Base-by-base conservation (phyloP, 768 basidiomycete species). In the Strobilomyces echinocephalus region DNA sequence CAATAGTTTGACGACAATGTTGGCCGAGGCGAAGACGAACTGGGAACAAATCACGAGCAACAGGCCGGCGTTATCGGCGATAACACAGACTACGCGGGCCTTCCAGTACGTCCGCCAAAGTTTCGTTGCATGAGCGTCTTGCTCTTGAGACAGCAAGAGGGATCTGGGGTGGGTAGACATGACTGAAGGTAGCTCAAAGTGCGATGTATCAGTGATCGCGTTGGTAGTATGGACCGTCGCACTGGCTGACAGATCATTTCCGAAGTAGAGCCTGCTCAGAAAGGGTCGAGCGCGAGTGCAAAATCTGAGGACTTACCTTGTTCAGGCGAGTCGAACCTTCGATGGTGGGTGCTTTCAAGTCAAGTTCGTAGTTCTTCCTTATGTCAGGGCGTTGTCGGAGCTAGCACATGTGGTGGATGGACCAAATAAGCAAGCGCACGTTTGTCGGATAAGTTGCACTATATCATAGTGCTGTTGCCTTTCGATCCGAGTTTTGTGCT, bases 1-100 rank as follows among this genome's bases (percentile, higher is more conserved):
- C 54, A 89, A 68, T 55, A 73, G 74, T 69, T 88, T 88, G 41
- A 88, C 86, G 6, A 77, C 70, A 4, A 83, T 71, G 47, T 82
- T 82, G 76, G 85, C 84, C 28, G 77, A 64, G 8, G 83, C 75
- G 36, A 84, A 77, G 67, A 84, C 83, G 14, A 82, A 70, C 62
- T 87, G 82, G 10, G 84, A 66, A 3, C 70, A 69, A 6, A 76
- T 76, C 16, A 89, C 76, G 16, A 87, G 73, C 33, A 85, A 66
- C 48, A 90, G 68, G 9, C 87, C 87, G 4, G 72, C 65, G 67
- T 89, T 87, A 41, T 55, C 63, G 35, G 60, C 46, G 21, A 69
- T 14, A 33, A 64, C 57, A 20, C 34, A 31, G 2, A 36, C 30
- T 5, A 56, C 30, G 15, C 46, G 26, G 6, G 38, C 14, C 31